Evolutionary conservation across 208 protist species (phyloP).

Genomic region (Trypanosoma theileri): DNA sequence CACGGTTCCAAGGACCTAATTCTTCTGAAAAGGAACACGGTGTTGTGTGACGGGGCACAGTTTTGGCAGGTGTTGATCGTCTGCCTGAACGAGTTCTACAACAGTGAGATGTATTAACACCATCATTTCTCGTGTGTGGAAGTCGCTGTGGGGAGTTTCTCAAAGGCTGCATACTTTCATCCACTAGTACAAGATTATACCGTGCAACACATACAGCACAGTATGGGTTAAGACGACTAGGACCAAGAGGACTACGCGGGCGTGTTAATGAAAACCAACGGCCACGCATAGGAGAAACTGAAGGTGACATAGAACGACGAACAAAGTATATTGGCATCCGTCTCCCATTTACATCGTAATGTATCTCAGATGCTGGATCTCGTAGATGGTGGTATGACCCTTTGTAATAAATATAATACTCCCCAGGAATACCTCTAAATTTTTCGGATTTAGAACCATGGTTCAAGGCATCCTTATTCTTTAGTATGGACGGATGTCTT

Average conservation of each 20-base stretch:
- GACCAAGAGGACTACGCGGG: conserved; percentile 51
- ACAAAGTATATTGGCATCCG: conserved; percentile 29
- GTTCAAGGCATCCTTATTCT: no score
- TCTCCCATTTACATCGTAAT: conserved; percentile 8
- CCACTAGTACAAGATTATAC: conserved; percentile 78
- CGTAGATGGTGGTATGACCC: conserved; percentile 31
- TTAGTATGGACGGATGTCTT: no score
- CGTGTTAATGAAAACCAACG: conserved; percentile 4
- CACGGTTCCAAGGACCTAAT: no score
- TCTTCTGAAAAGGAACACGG: no score
- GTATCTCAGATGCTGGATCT: conserved; percentile 26
- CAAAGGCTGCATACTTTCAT: conserved; percentile 56
- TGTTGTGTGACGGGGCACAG: no score
- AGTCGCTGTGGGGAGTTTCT: conserved; percentile 31
- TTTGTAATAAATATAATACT: conserved; percentile 31
- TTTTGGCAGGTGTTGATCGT: no score
- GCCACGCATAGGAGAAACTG: conserved; percentile 5
- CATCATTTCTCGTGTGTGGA: background rate
- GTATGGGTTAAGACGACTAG: conserved; percentile 81
- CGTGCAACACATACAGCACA: conserved; percentile 63
- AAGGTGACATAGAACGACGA: conserved; percentile 2
- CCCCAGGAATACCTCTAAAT: conserved; percentile 28
- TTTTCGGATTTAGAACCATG: background rate
- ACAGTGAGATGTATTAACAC: no score
- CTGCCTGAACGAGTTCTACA: no score